These are phyloP conservation scores for Dendrobium nobile DNA, from an alignment of 106 monocot genomes.

Conservation along the genomic window DNA sequence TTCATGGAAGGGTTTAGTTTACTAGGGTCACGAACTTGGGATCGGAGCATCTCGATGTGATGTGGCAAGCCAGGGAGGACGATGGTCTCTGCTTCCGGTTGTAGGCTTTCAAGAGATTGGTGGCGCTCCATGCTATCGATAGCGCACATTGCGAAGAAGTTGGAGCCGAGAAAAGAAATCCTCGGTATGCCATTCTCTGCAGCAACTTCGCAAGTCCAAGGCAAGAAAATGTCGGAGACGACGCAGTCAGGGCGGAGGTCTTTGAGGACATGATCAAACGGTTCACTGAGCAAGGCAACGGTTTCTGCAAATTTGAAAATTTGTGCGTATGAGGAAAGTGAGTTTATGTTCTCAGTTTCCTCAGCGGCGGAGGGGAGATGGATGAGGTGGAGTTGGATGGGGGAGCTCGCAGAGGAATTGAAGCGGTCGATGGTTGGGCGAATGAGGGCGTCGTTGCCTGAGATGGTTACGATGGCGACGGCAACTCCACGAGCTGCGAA, in stretches of 20 bases:
- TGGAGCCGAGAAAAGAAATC: background rate
- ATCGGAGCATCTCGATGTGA: conserved; percentile 1
- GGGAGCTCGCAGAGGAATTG: background rate
- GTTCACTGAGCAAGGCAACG: background rate
- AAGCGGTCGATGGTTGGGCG: background rate
- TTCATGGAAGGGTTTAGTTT: background rate
- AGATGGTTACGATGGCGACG: too few species aligned
- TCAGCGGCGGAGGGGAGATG: conserved; percentile 6
- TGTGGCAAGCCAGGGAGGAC: conserved; percentile 7
- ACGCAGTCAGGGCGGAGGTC: conserved; percentile 7
- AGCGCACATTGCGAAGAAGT: conserved; percentile 3
- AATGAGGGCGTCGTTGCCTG: too few species aligned
- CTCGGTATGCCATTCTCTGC: conserved; percentile 6
- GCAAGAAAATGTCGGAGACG: conserved; percentile 11
- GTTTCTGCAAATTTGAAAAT: background rate
- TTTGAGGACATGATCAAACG: conserved; percentile 2
- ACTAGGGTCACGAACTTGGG: background rate
- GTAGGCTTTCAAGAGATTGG: background rate
- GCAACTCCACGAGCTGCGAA: background rate
- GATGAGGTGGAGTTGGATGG: background rate
- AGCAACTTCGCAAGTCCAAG: conserved; percentile 3
- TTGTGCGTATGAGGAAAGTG: background rate
- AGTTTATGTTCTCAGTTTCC: background rate
- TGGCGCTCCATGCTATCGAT: background rate
- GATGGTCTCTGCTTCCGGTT: background rate